Evolutionary conservation across 371 early-diverging fungal species (phyloP).

Genomic region (Lichtheimia ornata): DNA sequence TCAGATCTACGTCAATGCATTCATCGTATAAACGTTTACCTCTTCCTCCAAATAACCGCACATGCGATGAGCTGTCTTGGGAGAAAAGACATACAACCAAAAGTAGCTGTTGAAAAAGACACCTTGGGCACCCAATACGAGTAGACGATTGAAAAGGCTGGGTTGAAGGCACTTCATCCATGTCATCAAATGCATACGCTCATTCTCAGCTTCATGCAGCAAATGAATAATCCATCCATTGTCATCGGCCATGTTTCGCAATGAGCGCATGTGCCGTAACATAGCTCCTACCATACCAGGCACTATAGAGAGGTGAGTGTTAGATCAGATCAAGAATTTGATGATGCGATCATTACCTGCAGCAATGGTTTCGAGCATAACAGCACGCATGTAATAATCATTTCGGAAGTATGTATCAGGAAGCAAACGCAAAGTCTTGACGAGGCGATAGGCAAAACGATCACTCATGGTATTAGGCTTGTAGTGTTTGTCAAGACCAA

Average conservation of each 20-base stretch:
- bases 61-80: slow-evolving; percentile 83
- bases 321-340: too few species aligned
- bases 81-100: slow-evolving; percentile 79
- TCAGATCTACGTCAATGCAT: not conserved
- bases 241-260: slow-evolving; percentile 84
- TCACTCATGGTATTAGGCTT: slow-evolving; percentile 63
- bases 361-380: slow-evolving; percentile 86
- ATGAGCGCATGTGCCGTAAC: slow-evolving; percentile 81
- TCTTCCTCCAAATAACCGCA: slow-evolving; percentile 81
- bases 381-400: slow-evolving; percentile 81
- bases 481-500: slow-evolving; percentile 64
- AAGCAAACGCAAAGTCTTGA: slow-evolving; percentile 69
- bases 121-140: slow-evolving; percentile 78
- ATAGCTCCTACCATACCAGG: slow-evolving; percentile 94
- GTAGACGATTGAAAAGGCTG: slow-evolving; percentile 58
- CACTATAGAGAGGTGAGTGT: slow-evolving; percentile 34
- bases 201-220: slow-evolving; percentile 87
- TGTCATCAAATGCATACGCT: slow-evolving; percentile 85
- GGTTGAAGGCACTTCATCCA: slow-evolving; percentile 84
- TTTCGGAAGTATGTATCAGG: slow-evolving; percentile 81
- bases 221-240: slow-evolving; percentile 87
- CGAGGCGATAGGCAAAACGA: slow-evolving; percentile 65
- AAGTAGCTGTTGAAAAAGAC: slow-evolving; percentile 92
- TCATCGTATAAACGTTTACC: not conserved
- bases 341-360: slow-evolving; percentile 43